Evolutionary conservation across 2,329 filamentous ascomycete genomes (phyloP).

Genomic region (Setomelanomma holmii): DNA sequence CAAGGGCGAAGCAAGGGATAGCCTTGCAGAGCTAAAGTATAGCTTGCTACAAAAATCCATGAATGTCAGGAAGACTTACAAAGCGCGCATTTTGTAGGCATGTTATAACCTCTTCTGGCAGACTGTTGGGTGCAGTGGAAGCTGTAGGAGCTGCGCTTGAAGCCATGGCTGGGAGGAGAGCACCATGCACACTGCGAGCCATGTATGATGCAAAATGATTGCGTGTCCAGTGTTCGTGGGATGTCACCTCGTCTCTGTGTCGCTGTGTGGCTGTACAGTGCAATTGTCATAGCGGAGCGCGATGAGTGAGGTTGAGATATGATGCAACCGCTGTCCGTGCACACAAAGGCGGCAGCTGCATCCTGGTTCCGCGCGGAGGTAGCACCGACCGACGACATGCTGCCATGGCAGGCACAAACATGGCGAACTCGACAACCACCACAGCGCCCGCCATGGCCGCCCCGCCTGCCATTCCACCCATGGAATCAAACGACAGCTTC

Average conservation of each 20-base stretch:
- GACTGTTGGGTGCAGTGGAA: constrained; percentile 59
- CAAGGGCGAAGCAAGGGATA: constrained; percentile 8
- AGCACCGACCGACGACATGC: background rate
- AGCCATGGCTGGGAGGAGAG: constrained; percentile 10
- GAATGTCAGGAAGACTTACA: constrained; percentile 64
- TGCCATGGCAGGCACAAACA: background rate
- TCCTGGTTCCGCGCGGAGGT: background rate
- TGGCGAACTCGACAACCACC: constrained; percentile 5
- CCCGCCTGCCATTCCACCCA: constrained; percentile 41
- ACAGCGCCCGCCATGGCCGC: constrained; percentile 35
- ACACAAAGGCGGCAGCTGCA: constrained; percentile 3
- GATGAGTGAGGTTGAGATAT: constrained; percentile 4
- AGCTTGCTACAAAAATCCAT: too few species aligned
- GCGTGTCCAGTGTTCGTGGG: too few species aligned
- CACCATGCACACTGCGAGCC: background rate
- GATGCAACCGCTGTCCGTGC: constrained; percentile 10
- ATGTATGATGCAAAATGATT: background rate
- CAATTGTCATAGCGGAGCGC: background rate
- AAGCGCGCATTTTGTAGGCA: constrained; percentile 95
- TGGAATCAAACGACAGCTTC: constrained; percentile 43
- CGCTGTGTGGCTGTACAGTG: background rate
- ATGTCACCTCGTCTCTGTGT: too few species aligned
- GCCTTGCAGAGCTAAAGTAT: too few species aligned
- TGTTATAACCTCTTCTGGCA: constrained; percentile 85
- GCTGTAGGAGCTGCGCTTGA: constrained; percentile 1